phyloP scores from a whole-genome alignment of 2,329 filamentous ascomycete genomes.

The Cercospora berteroae region DNA sequence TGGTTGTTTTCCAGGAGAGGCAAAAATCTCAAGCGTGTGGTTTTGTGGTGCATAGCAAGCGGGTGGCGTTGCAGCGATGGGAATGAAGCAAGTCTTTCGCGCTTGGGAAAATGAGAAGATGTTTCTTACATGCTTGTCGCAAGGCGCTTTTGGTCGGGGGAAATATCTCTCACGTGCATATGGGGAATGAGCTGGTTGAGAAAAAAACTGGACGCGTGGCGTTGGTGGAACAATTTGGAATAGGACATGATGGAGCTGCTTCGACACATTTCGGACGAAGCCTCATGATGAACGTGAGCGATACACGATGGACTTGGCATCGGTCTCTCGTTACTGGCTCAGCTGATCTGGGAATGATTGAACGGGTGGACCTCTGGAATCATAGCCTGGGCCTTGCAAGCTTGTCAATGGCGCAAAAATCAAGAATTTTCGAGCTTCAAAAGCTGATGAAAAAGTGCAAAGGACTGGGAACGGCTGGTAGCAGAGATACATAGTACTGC shows the following conservation, averaged over 20 bases:
- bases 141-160: neutral
- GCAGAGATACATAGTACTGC: neutral
- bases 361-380: neutral
- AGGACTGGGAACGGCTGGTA: neutral
- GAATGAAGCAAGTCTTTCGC: neutral
- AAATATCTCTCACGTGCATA: neutral
- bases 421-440: neutral
- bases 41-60: conserved; percentile 31
- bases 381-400: neutral
- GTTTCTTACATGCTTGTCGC: neutral
- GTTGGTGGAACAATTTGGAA: neutral
- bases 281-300: neutral
- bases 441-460: neutral
- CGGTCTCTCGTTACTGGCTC: neutral
- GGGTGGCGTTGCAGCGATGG: conserved; percentile 21
- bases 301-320: neutral
- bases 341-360: neutral
- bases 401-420: neutral
- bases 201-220: neutral
- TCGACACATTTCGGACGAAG: neutral
- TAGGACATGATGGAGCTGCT: neutral
- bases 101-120: neutral
- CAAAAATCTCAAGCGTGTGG: conserved; percentile 11
- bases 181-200: neutral
- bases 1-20: neutral